phyloP scores from a whole-genome alignment of 148 eudicot genomes.

The Rhododendron mucronatum region DNA sequence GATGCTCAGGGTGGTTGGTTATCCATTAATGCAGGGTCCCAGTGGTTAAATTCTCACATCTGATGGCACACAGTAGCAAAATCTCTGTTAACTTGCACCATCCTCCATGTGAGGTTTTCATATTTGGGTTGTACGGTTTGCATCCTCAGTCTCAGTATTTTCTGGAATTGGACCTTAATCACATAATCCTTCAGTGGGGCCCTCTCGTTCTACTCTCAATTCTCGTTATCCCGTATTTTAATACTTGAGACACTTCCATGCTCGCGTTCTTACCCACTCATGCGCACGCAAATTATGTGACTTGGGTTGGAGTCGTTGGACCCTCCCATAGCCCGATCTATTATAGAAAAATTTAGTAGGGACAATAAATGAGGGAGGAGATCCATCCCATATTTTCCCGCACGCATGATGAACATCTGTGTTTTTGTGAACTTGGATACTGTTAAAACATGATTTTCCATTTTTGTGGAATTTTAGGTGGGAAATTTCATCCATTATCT shows the following conservation, averaged over 20 bases:
- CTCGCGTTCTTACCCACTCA: neutral
- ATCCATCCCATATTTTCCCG: neutral
- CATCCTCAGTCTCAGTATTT: neutral
- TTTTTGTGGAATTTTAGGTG: slow-evolving; percentile 45
- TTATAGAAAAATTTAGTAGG: neutral
- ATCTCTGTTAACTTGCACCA: neutral
- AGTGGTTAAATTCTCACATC: neutral
- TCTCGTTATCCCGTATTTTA: neutral
- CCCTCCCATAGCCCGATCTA: neutral
- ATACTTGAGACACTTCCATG: neutral
- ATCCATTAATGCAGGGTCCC: slow-evolving; percentile 12
- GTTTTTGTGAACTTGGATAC: neutral
- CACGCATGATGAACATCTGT: neutral
- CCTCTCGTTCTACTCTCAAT: too few relatives aligned
- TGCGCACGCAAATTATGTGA: neutral
- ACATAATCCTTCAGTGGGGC: too few relatives aligned
- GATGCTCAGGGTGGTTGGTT: slow-evolving; percentile 11
- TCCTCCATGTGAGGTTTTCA: neutral
- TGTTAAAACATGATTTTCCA: neutral
- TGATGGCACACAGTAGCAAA: neutral
- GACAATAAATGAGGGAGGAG: neutral
- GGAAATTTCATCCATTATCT: slow-evolving; percentile 98
- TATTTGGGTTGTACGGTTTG: neutral
- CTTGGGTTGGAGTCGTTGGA: neutral
- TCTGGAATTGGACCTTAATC: neutral